A percentile compares a stretch with the other conserved stretches of the same genome.
phyloP scores from a whole-genome alignment of 352 stramenopile species.

The Globisporangium perplexum region DNA sequence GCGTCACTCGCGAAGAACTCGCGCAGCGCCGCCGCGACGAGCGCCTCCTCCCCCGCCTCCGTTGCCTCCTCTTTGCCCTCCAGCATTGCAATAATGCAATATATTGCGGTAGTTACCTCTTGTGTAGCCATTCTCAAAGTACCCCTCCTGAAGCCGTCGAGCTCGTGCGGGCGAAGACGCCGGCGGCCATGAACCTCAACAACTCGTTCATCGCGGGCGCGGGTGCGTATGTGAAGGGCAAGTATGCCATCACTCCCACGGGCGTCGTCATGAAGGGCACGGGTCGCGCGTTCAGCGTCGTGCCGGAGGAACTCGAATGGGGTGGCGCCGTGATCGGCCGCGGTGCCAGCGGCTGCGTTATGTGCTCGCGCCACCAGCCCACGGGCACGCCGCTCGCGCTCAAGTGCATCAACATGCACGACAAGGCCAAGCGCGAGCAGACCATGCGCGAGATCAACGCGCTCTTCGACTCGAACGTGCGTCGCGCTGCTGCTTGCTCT shows the following conservation, averaged over 20 bases:
- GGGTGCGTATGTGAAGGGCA: conserved; percentile 74
- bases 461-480: conserved; percentile 73
- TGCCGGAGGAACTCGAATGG: conserved; percentile 76
- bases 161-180: too few relatives aligned
- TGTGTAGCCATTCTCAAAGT: too few relatives aligned
- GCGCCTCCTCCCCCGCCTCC: too few relatives aligned
- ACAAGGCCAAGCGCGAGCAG: conserved; percentile 82
- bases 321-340: conserved; percentile 66
- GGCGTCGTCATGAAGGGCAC: conserved; percentile 77
- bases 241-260: conserved; percentile 74
- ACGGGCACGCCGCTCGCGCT: conserved; percentile 76
- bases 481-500: too few relatives aligned
- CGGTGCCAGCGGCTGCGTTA: conserved; percentile 62
- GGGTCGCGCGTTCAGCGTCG: conserved; percentile 73
- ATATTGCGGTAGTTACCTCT: too few relatives aligned
- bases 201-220: conserved; percentile 73
- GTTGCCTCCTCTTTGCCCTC: too few relatives aligned
- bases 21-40: conserved; percentile 14
- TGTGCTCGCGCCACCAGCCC: conserved; percentile 57
- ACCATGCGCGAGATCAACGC: conserved; percentile 88
- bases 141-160: too few relatives aligned
- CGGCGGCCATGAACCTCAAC: conserved; percentile 41
- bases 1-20: conserved; percentile 21
- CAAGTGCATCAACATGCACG: conserved; percentile 88
- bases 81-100: too few relatives aligned